Percentiles rank a stretch among this genome's conserved stretches.
Evolutionary conservation across 2,329 filamentous ascomycete genomes (phyloP).

Genomic region (Colletotrichum liaoningense): DNA sequence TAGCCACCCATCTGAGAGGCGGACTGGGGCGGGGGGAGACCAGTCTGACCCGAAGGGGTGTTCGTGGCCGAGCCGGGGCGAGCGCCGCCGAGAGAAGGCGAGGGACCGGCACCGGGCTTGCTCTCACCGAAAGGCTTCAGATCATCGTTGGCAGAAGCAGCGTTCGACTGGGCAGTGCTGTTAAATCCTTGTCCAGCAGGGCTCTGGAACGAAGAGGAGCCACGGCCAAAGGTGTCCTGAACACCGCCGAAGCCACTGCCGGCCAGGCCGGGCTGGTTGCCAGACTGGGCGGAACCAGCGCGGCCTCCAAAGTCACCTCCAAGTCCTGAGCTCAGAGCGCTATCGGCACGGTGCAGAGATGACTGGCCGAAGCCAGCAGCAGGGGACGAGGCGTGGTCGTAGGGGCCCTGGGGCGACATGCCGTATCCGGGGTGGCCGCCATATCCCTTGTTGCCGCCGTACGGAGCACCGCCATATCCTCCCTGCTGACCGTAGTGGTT

Average conservation of each 20-base stretch:
- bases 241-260: constrained; percentile 63
- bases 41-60: constrained; percentile 59
- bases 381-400: constrained; percentile 67
- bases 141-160: constrained; percentile 60
- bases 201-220: constrained; percentile 64
- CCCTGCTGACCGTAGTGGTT: constrained; percentile 64
- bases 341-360: constrained; percentile 63
- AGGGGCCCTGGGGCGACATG: constrained; percentile 66
- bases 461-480: constrained; percentile 60
- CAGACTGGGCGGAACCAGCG: constrained; percentile 60
- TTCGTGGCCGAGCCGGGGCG: constrained; percentile 70
- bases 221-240: constrained; percentile 67
- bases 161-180: constrained; percentile 59
- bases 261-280: constrained; percentile 61
- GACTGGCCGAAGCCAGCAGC: constrained; percentile 65
- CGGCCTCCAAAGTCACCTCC: constrained; percentile 66
- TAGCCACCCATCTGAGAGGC: constrained; percentile 67
- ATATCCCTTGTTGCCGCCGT: constrained; percentile 69
- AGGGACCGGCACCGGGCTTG: constrained; percentile 66
- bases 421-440: constrained; percentile 65
- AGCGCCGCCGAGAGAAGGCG: constrained; percentile 65
- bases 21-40: constrained; percentile 67
- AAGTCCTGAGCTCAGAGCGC: constrained; percentile 60
- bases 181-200: constrained; percentile 66
- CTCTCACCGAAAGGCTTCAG: constrained; percentile 69